phyloP scores from a whole-genome alignment of 192 early-diverging fungal genomes.

The Geosiphon pyriformis region DNA sequence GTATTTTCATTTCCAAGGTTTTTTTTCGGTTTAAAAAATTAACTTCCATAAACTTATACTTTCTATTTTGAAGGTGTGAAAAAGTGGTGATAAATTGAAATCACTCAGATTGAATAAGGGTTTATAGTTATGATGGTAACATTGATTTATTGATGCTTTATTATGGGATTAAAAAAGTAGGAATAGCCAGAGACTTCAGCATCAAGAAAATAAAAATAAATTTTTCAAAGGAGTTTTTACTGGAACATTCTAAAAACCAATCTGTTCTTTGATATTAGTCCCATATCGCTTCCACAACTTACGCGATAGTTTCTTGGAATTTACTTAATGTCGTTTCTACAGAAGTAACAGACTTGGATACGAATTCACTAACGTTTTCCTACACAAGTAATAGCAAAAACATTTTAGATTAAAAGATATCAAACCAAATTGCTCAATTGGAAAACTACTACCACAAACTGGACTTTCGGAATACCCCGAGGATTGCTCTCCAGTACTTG shows the following conservation, averaged over 20 bases:
- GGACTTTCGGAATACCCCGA: slow-evolving; percentile 90
- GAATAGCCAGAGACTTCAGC: too few species aligned
- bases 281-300: slow-evolving; percentile 20
- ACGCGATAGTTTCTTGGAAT: slow-evolving; percentile 86
- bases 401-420: slow-evolving; percentile 14
- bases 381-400: slow-evolving; percentile 20
- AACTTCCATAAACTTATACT: slow-evolving; percentile 98
- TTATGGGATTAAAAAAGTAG: too few species aligned
- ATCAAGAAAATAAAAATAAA: too few species aligned
- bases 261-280: not conserved
- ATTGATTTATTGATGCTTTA: too few species aligned
- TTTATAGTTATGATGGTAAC: not conserved
- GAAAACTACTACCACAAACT: slow-evolving; percentile 92
- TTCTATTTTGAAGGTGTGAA: slow-evolving; percentile 51
- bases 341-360: slow-evolving; percentile 55
- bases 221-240: too few species aligned
- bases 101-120: not conserved
- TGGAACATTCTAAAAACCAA: too few species aligned
- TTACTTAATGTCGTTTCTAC: slow-evolving; percentile 85
- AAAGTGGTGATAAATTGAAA: slow-evolving; percentile 16
- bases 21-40: slow-evolving; percentile 80
- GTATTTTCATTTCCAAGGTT: slow-evolving; percentile 86
- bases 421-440: too few species aligned
- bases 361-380: slow-evolving; percentile 87
- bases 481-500: slow-evolving; percentile 72